Conservation (phyloP, 208 protist genomes). For the Vickermania spadyakhi region DNA sequence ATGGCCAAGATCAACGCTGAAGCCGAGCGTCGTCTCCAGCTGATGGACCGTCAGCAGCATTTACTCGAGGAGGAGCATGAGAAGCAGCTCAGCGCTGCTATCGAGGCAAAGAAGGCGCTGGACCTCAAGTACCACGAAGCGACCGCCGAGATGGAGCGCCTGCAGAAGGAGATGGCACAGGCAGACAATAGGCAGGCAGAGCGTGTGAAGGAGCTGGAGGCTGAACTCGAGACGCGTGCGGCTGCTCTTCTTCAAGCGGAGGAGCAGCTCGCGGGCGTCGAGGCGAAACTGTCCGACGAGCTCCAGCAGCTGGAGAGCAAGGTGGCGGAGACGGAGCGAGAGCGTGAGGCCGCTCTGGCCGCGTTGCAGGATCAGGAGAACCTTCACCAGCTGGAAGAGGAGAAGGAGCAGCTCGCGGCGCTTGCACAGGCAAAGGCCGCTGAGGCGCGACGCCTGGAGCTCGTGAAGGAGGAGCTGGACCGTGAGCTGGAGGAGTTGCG, state of each 20-base stretch:
- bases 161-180: neutral
- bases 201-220: neutral
- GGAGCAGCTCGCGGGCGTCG: neutral
- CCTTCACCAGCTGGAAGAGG: neutral
- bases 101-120: neutral
- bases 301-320: too few species aligned
- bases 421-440: neutral
- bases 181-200: neutral
- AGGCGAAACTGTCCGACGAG: neutral
- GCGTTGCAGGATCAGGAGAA: neutral
- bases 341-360: neutral
- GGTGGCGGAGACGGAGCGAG: neutral
- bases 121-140: too few species aligned
- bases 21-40: too few species aligned
- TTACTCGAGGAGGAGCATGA: constrained; percentile 8
- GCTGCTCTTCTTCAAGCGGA: neutral
- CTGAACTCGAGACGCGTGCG: neutral
- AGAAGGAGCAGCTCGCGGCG: neutral
- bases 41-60: too few species aligned
- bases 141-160: too few species aligned
- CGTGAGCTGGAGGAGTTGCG: neutral
- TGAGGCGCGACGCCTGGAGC: constrained; percentile 8
- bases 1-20: too few species aligned
- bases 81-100: neutral
- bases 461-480: neutral